Conservation (phyloP, 1,284 basidiomycete species). For the Singerocomus inundabilis region DNA sequence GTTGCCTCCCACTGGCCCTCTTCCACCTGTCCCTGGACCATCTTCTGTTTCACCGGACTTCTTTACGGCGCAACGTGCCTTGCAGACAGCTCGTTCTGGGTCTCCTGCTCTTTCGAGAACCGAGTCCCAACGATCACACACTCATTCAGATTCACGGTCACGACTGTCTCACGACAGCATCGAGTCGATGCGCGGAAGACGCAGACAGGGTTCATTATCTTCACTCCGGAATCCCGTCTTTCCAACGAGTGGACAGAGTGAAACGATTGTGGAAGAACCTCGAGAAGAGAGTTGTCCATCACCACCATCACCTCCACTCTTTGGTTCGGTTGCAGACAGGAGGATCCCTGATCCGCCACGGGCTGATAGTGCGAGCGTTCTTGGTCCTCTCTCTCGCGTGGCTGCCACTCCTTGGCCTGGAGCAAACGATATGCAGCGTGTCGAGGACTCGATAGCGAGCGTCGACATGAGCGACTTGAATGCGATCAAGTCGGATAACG, state of each 20-base stretch:
- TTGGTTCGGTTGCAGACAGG: conserved; percentile 8
- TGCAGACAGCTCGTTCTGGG: conserved; percentile 18
- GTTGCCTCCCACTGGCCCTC: conserved; percentile 30
- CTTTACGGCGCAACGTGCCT: conserved; percentile 15
- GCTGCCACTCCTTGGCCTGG: background rate
- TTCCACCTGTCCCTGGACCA: conserved; percentile 31
- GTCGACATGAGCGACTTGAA: conserved; percentile 34
- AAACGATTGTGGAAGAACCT: conserved; percentile 22
- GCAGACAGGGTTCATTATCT: conserved; percentile 31
- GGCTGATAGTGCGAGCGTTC: conserved; percentile 21
- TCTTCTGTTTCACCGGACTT: conserved; percentile 23
- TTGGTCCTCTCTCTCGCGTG: conserved; percentile 18
- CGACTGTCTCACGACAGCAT: conserved; percentile 21
- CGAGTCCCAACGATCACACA: conserved; percentile 20
- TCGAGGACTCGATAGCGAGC: conserved; percentile 29
- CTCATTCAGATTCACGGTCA: conserved; percentile 18
- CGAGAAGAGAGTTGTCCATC: conserved; percentile 2
- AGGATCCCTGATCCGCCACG: conserved; percentile 10
- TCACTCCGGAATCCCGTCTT: conserved; percentile 30
- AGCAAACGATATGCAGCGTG: conserved; percentile 4
- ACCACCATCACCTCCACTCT: conserved; percentile 9
- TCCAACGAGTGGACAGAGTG: conserved; percentile 9
- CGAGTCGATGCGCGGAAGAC: conserved; percentile 16
- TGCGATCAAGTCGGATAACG: conserved; percentile 30
- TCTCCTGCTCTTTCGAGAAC: conserved; percentile 23